Evolutionary conservation across 805 yeast species (phyloP).

Genomic region (Candida xiaguanensis): DNA sequence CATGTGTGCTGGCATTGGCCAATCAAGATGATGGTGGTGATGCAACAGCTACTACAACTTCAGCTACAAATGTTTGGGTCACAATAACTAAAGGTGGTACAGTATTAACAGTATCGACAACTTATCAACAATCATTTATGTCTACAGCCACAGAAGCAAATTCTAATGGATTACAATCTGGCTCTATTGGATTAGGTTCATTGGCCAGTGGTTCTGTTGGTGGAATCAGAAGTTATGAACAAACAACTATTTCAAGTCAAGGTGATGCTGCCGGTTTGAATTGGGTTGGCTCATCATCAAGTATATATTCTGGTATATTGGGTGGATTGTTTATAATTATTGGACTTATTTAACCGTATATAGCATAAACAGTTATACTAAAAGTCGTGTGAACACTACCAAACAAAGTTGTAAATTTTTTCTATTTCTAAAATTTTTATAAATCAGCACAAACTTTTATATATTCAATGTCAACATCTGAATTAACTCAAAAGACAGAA

Average conservation of each 20-base stretch:
- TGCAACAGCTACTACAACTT: slow-evolving; percentile 12
- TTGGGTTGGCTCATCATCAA: background rate
- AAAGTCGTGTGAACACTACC: slow-evolving; percentile 3
- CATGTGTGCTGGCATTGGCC: slow-evolving; percentile 14
- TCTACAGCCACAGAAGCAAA: slow-evolving; percentile 17
- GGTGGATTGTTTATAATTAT: slow-evolving; percentile 14
- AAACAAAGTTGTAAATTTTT: background rate
- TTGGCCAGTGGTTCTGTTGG: slow-evolving; percentile 24
- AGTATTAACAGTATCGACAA: slow-evolving; percentile 19
- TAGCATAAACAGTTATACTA: background rate
- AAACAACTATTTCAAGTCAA: slow-evolving; percentile 20
- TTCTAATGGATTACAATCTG: slow-evolving; percentile 19
- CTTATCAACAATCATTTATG: slow-evolving; percentile 25
- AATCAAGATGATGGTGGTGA: slow-evolving; percentile 14
- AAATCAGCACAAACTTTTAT: slow-evolving; percentile 2
- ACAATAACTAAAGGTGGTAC: slow-evolving; percentile 33
- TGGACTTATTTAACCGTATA: slow-evolving; percentile 9
- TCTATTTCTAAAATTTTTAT: slow-evolving; percentile 1
- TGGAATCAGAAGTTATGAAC: slow-evolving; percentile 25
- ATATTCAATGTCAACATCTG: slow-evolving; percentile 37
- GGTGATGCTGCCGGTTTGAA: slow-evolving; percentile 11
- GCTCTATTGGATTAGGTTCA: slow-evolving; percentile 30
- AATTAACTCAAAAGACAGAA: slow-evolving; percentile 42
- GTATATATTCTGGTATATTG: slow-evolving; percentile 12
- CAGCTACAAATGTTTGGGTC: slow-evolving; percentile 16